Evolutionary conservation across 805 yeast species (phyloP), one percentile per base, ranked within the genome.

Genomic region (Myxozyma nipponensis): DNA sequence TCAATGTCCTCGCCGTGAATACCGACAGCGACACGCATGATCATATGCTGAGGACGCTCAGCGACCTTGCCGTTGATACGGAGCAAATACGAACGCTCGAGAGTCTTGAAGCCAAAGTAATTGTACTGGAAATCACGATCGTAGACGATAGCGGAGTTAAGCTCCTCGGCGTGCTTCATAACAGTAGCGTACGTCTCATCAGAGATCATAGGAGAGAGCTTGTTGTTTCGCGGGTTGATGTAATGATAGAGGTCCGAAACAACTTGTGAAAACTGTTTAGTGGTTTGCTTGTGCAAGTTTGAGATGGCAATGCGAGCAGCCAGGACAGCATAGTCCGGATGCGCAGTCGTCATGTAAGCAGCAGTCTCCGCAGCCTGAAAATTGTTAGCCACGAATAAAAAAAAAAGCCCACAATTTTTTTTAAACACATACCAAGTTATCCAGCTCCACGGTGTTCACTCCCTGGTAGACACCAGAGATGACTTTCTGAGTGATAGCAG

Each of bases 381-480:
- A 15, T n/a, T 28, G 17, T 30, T 26, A 37, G n/a, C 23, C n/a
- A 21, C 4, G 18, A 10, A 10, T 17, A 28, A 38, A 39, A 4
- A 13, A 24, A 21, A 34, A 10, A 21, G 4, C 4, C 67, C 64
- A 34, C 50, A 54, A 54, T 64, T 49, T n/a, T n/a, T 67, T 64
- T 21, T n/a, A 6, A 39, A 40, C 18, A 45, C 60, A 19, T 45
- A 56, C 60, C 41, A 61, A 50, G 39, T 61, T 61, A 40, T 82
- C 89, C 53, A 85, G 73, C 69, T 93, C 97, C 54, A 84, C 78
- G 48, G 98, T 93, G 64, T 91, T 89, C 46, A 93, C 98, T 64
- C 98, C 98, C 65, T 88, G 95, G 69, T 91, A 93, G 49, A 93
- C 96, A 68, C 98, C 98, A 13, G 93, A 79, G 57, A 89, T 90